phyloP scores from a whole-genome alignment of 1,284 basidiomycete genomes.

The Papiliotrema flavescens region DNA sequence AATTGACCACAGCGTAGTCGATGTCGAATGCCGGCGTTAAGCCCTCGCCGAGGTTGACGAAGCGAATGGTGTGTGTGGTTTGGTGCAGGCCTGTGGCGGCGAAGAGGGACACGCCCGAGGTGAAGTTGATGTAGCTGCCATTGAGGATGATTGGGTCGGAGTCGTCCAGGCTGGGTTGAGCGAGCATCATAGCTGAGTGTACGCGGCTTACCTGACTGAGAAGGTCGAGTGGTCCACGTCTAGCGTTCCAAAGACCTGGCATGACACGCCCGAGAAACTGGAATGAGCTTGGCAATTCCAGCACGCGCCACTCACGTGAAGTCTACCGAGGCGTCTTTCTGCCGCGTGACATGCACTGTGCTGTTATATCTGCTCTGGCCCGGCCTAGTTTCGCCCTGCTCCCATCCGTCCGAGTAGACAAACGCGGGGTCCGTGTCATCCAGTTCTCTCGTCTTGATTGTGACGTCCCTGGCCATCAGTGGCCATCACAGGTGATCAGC shows the following conservation, averaged over 20 bases:
- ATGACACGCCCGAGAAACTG: not conserved
- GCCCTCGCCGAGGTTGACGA: not conserved
- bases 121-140: not conserved
- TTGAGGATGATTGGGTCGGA: not conserved
- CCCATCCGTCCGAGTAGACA: not conserved
- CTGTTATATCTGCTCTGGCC: not conserved
- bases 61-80: not conserved
- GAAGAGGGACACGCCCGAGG: not conserved
- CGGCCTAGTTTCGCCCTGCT: too few relatives aligned
- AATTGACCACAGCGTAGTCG: conserved; percentile 1
- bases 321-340: not conserved
- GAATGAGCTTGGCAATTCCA: too few relatives aligned
- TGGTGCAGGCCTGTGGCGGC: not conserved
- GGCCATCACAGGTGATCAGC: not conserved
- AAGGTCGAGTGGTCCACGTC: not conserved
- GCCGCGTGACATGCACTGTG: not conserved
- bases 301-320: too few relatives aligned
- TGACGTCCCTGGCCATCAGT: not conserved
- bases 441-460: not conserved
- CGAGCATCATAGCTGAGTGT: not conserved
- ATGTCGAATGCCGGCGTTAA: not conserved
- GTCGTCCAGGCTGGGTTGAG: not conserved
- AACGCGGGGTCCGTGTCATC: not conserved
- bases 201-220: not conserved
- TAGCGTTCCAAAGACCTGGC: not conserved